Percentiles rank a stretch among this genome's conserved stretches.
Evolutionary conservation across 208 protist species (phyloP).

Genomic region (Trypanosoma cruzi): DNA sequence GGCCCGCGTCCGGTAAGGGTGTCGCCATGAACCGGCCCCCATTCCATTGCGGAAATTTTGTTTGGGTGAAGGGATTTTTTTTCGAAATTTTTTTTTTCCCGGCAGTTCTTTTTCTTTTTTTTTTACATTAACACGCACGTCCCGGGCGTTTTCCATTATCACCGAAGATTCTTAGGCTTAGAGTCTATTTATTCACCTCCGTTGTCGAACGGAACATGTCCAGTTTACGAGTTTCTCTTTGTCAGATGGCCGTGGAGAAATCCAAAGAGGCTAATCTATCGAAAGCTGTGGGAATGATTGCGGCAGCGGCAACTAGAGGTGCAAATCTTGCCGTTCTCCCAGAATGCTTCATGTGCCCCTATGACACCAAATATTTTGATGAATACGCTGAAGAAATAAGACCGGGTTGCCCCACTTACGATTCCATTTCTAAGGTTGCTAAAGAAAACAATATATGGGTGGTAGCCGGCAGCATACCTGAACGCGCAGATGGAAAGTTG

Average conservation of each 20-base stretch:
- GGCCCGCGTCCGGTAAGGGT: no score
- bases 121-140: no score
- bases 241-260: constrained; percentile 73
- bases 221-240: constrained; percentile 82
- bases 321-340: constrained; percentile 92
- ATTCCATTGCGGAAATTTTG: no score
- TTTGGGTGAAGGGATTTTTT: no score
- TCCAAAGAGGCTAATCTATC: constrained; percentile 87
- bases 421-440: constrained; percentile 68
- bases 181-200: no score
- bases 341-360: constrained; percentile 96
- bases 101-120: no score
- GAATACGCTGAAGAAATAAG: constrained; percentile 93
- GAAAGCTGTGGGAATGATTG: constrained; percentile 76
- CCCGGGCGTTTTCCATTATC: no score
- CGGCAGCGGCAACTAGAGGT: constrained; percentile 72
- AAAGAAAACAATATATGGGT: constrained; percentile 83
- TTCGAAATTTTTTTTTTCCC: no score
- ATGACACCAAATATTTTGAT: constrained; percentile 93
- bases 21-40: no score
- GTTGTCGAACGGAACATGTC: not conserved
- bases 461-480: constrained; percentile 95
- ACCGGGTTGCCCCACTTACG: constrained; percentile 70
- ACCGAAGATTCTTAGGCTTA: no score
- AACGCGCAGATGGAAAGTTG: constrained; percentile 85